These are phyloP conservation scores for Aspergillus hiratsukae DNA, from an alignment of 2,329 filamentous ascomycete species.

Conservation along the genomic window DNA sequence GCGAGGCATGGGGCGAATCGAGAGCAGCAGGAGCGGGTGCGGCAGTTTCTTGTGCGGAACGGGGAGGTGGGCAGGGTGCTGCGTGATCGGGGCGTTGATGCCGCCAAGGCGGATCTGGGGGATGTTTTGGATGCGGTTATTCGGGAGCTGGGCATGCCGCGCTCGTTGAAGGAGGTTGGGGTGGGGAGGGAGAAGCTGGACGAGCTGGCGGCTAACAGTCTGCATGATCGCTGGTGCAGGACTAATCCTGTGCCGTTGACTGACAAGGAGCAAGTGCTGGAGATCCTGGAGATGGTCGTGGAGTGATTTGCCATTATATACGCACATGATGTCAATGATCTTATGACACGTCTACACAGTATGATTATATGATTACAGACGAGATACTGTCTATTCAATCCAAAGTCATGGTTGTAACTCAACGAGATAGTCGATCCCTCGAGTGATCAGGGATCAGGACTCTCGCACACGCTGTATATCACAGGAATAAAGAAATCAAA, in stretches of 20 bases:
- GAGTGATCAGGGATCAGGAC: not conserved
- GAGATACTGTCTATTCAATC: conserved; percentile 1
- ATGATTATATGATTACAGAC: too few relatives aligned
- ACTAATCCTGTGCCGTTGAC: conserved; percentile 50
- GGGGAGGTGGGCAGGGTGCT: conserved; percentile 36
- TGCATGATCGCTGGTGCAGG: conserved; percentile 48
- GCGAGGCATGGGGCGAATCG: conserved; percentile 39
- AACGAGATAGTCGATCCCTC: not conserved
- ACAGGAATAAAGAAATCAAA: not conserved
- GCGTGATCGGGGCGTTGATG: conserved; percentile 21
- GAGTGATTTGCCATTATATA: conserved; percentile 4
- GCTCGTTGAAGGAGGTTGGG: conserved; percentile 49
- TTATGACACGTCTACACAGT: too few relatives aligned
- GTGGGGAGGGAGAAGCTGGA: conserved; percentile 48
- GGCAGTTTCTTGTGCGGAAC: conserved; percentile 39
- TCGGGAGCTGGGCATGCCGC: conserved; percentile 51
- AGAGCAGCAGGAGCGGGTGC: conserved; percentile 40
- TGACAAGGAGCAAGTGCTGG: conserved; percentile 47
- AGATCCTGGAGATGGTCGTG: conserved; percentile 47
- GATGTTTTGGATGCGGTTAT: conserved; percentile 52
- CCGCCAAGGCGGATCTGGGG: conserved; percentile 39
- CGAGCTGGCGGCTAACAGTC: conserved; percentile 45
- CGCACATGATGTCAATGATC: too few relatives aligned
- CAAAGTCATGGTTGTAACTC: not conserved
- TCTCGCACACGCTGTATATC: not conserved